Evolutionary conservation across 2,329 filamentous ascomycete species (phyloP).

Genomic region (Calonectria pteridis): DNA sequence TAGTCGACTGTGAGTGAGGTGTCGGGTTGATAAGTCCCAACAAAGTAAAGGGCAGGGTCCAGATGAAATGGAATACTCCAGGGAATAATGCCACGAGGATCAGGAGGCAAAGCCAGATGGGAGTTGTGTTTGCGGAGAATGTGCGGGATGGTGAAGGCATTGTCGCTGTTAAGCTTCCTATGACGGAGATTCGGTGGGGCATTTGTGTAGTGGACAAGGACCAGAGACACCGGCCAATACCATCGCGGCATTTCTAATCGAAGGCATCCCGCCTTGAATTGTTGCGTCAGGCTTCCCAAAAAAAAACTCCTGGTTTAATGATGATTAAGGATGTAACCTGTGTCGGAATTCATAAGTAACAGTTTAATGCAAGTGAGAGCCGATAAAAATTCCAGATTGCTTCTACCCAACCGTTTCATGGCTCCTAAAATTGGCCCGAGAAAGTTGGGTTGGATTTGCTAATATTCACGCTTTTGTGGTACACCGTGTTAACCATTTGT

Average conservation of each 20-base stretch:
- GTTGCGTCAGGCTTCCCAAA: not conserved
- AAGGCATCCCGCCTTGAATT: not conserved
- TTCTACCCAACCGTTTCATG: not conserved
- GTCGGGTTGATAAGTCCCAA: constrained; percentile 49
- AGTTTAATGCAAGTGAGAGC: not conserved
- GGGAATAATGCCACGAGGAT: constrained; percentile 67
- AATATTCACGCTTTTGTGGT: constrained; percentile 8
- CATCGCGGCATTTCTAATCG: constrained; percentile 35
- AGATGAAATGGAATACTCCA: constrained; percentile 63
- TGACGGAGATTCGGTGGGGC: constrained; percentile 45
- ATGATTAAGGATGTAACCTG: not conserved
- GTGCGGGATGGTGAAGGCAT: constrained; percentile 57
- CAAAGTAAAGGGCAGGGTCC: constrained; percentile 60
- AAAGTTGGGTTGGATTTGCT: not conserved
- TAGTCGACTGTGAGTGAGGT: constrained; percentile 46
- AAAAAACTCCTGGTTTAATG: not conserved
- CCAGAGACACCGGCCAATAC: constrained; percentile 28
- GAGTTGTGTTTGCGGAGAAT: constrained; percentile 54
- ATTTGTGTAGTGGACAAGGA: constrained; percentile 15
- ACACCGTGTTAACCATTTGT: constrained; percentile 29
- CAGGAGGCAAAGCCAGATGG: constrained; percentile 59
- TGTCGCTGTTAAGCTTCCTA: constrained; percentile 41
- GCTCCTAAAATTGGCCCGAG: not conserved
- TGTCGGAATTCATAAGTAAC: not conserved
- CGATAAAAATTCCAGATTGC: not conserved